Percentiles rank a stretch among this genome's conserved stretches.
Conservation (phyloP, 768 basidiomycete species). For the Leccinum boreale region DNA sequence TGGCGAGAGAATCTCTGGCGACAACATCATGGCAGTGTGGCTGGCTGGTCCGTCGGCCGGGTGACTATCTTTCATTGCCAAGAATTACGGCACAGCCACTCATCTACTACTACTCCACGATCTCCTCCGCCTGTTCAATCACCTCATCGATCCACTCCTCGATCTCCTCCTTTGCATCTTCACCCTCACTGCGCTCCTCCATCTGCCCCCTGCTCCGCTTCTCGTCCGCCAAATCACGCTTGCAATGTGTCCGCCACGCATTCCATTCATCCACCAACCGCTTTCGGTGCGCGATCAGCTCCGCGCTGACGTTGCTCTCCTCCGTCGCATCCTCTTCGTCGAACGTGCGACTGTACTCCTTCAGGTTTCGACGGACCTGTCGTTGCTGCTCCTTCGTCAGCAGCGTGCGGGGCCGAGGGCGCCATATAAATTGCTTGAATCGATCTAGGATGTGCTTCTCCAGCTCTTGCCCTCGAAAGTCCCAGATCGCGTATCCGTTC, state of each 20-base stretch:
- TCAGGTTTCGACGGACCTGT: slow-evolving; percentile 80
- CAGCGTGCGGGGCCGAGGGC: slow-evolving; percentile 88
- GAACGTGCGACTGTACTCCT: slow-evolving; percentile 87
- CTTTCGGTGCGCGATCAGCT: slow-evolving; percentile 85
- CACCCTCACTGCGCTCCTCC: slow-evolving; percentile 35
- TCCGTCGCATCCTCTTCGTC: slow-evolving; percentile 97
- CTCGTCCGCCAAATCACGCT: slow-evolving; percentile 61
- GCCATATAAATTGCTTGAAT: slow-evolving; percentile 99
- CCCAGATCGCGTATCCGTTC: slow-evolving; percentile 95
- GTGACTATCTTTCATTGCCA: not conserved
- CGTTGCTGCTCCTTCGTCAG: slow-evolving; percentile 86
- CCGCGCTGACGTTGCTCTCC: slow-evolving; percentile 91
- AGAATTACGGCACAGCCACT: slow-evolving; percentile 22
- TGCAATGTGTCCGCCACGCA: slow-evolving; percentile 82
- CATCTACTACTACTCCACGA: slow-evolving; percentile 40
- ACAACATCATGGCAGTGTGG: slow-evolving; percentile 26
- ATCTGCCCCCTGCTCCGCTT: slow-evolving; percentile 39
- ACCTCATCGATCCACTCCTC: slow-evolving; percentile 95
- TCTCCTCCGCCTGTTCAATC: slow-evolving; percentile 82
- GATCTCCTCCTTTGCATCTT: slow-evolving; percentile 79
- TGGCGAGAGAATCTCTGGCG: slow-evolving; percentile 26
- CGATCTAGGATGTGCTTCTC: slow-evolving; percentile 84
- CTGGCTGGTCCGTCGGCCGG: not conserved
- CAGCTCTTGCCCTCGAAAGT: slow-evolving; percentile 97
- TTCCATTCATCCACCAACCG: slow-evolving; percentile 98